Evolutionary conservation across 768 basidiomycete genomes (phyloP), one percentile per base, ranked within the genome.

Genomic region (Boletus tomentosulus): DNA sequence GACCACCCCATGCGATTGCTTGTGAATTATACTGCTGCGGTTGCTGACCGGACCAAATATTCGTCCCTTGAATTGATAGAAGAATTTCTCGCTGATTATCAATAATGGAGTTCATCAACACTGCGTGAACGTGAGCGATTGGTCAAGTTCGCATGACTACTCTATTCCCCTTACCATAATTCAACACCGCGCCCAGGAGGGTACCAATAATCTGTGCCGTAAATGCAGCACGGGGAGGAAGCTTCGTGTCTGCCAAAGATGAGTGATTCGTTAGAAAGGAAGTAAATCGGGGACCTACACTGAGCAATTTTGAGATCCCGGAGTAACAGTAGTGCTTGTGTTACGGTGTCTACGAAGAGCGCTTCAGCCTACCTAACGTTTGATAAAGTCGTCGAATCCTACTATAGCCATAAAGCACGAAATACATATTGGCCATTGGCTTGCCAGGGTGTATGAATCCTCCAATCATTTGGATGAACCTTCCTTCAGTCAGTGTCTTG

Each of bases 201-300:
- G n/a, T n/a, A n/a, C n/a, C n/a, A n/a, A n/a, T n/a, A n/a, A n/a
- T n/a, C n/a, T 87, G 86, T 7, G 82, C 81, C 10, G 80, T 63
- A 66, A 87, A 84, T 70, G 85, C 82, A 37, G 78, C 75, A 13
- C 85, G 81, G 24, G 86, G 84, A 27, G 86, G 84, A 41, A 88
- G 78, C 66, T 86, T 86, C 2, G 80, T 58, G 52, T 61, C 77
- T 61, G 3, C 71, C 76, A 48, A 78, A 44, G 28, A 10, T 42
- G 25, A 39, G 22, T 27, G 28, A 64, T 76, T 74, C 66, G 74
- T 74, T 43, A 74, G 74, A 68, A 42, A 12, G 2, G 45, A n/a
- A 37, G 25, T 27, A 42, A 27, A 28, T 33, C 28, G 2, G 6
- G 25, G n/a, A 37, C 57, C 12, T 52, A 62, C 64, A 66, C 59